These are phyloP conservation scores for Fraxinus sp. DNA, from an alignment of 305 asterid genomes.

Conservation along the genomic window DNA sequence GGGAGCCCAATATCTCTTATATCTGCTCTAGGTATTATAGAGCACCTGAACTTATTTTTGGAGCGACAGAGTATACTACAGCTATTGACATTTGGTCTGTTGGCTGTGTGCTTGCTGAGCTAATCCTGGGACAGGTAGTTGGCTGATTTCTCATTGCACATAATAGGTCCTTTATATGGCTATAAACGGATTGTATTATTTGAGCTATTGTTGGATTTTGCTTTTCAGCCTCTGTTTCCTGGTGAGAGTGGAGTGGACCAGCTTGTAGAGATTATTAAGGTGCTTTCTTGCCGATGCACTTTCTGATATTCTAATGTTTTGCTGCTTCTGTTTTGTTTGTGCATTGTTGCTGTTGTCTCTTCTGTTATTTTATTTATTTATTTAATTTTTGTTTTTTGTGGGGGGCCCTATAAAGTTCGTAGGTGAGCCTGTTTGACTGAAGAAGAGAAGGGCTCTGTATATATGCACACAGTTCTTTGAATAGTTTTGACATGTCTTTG, in stretches of 20 bases:
- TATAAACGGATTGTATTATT: background rate
- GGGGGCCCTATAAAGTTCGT: background rate
- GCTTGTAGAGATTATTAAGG: slow-evolving; percentile 86
- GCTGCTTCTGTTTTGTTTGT: background rate
- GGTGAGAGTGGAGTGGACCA: slow-evolving; percentile 66
- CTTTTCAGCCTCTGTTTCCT: slow-evolving; percentile 51
- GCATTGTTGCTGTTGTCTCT: background rate
- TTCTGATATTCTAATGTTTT: background rate
- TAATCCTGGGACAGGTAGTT: slow-evolving; percentile 87
- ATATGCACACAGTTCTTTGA: background rate
- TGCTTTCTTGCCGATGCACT: slow-evolving; percentile 22
- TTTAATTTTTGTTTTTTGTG: background rate
- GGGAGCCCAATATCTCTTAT: slow-evolving; percentile 94
- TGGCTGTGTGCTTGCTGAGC: slow-evolving; percentile 98
- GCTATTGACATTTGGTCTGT: slow-evolving; percentile 95
- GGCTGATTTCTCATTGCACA: background rate
- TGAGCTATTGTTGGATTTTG: background rate
- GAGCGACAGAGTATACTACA: slow-evolving; percentile 93
- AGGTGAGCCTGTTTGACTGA: background rate
- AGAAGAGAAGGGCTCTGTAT: background rate
- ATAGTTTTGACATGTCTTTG: background rate
- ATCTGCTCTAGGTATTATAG: slow-evolving; percentile 96
- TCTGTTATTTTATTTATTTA: background rate
- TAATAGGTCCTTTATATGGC: slow-evolving; percentile 6
- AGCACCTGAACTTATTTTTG: slow-evolving; percentile 98